Base-by-base conservation (phyloP, 371 early-diverging fungal genomes). In the Blakeslea trispora region DNA sequence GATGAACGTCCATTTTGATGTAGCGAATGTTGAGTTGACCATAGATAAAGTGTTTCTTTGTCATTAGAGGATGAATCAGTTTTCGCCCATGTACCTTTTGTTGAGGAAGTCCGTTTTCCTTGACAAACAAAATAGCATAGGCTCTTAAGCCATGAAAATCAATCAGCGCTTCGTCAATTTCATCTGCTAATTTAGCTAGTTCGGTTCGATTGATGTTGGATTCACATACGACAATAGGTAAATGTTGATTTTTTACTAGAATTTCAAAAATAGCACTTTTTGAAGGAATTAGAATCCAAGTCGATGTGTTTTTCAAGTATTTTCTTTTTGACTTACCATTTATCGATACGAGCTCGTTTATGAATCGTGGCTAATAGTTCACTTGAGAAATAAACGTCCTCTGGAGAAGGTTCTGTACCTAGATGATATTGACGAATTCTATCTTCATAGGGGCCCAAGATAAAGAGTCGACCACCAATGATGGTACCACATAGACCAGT, bases 401-500 rank as follows among this genome's bases (percentile, higher is more conserved):
- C 74, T n/a, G 72, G 60, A 17, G 74, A 76, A 23, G 75, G 64
- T 47, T 69, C 68, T 21, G 63, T 70, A n/a, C 67, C 62, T 17
- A 64, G 28, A 15, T 60, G 52, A n/a, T 83, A 75, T 53, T 83
- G 85, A 22, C 84, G 75, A 39, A 87, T 80, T 45, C 86, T 72
- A 34, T 89, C 88, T 63, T 89, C 89, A 46, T 88, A 88, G 24
- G 84, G 61, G 14, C 90, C 90, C 66, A 90, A 81, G 28, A 89
- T 69, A 42, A 89, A 73, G n/a, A 90, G 64, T 35, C 82, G 80
- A 0, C 84, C 88, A 23, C 78, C 82, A 45, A 90, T 79, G 23
- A 90, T 57, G n/a, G 86, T 83, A 6, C 92, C 93, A 58, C 86
- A 66, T 11, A 91, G 71, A 1, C 91, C 91, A 6, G 92, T 91